These are phyloP conservation scores for Pseudogymnoascus destructans DNA, from an alignment of 2,329 filamentous ascomycete genomes.

Conservation along the genomic window DNA sequence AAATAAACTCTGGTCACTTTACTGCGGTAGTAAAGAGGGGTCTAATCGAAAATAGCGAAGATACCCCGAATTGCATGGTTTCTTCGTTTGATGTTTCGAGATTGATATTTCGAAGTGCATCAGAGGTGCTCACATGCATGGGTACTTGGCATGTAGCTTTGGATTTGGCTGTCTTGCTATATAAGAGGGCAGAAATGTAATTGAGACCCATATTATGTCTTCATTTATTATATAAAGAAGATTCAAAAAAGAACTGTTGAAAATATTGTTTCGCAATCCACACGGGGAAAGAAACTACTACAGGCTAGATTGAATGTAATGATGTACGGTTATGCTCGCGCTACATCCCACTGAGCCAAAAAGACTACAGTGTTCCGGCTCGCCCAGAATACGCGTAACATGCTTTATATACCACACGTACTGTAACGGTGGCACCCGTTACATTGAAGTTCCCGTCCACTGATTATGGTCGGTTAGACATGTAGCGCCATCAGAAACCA, in stretches of 20 bases:
- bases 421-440: no score
- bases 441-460: background rate
- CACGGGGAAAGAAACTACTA: background rate
- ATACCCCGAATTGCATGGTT: background rate
- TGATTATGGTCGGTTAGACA: background rate
- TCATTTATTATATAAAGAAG: background rate
- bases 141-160: constrained; percentile 19
- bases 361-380: no score
- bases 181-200: constrained; percentile 16
- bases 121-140: constrained; percentile 17
- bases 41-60: background rate
- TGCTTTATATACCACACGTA: no score
- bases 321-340: no score
- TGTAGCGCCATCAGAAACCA: background rate
- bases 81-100: constrained; percentile 10
- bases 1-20: constrained; percentile 12
- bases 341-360: no score
- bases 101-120: constrained; percentile 17
- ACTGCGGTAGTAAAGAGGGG: constrained; percentile 11
- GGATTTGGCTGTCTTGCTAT: constrained; percentile 18
- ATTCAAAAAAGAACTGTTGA: background rate
- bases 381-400: no score
- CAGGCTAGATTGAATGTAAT: background rate
- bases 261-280: background rate
- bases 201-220: background rate